phyloP scores from a whole-genome alignment of 2,329 filamentous ascomycete genomes.

The Fusarium sp. region DNA sequence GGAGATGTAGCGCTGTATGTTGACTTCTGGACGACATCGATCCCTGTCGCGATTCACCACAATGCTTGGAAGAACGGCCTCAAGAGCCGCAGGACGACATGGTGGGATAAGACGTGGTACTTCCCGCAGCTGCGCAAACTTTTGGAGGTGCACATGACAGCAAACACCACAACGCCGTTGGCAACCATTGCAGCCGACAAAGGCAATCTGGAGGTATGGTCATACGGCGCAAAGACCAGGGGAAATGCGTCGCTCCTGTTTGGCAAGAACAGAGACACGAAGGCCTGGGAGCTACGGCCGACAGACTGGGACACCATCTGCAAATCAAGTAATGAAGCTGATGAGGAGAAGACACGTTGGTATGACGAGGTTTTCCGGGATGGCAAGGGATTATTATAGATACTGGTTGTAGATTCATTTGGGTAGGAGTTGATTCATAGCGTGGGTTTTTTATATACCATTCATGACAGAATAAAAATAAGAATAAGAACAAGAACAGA shows the following conservation, averaged over 20 bases:
- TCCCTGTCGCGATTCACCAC: constrained; percentile 47
- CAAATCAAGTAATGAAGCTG: constrained; percentile 27
- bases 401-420: constrained; percentile 15
- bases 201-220: constrained; percentile 29
- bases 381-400: constrained; percentile 37
- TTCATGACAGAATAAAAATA: constrained; percentile 22
- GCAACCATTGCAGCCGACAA: constrained; percentile 29
- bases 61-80: constrained; percentile 47
- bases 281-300: constrained; percentile 35
- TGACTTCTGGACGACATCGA: constrained; percentile 44
- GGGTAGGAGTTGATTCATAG: constrained; percentile 37
- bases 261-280: constrained; percentile 40
- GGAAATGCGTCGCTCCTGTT: constrained; percentile 36
- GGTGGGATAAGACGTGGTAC: constrained; percentile 49
- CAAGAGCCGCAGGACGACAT: constrained; percentile 40
- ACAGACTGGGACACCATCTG: constrained; percentile 44
- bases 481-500: constrained; percentile 1
- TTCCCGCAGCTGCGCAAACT: constrained; percentile 45
- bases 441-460: constrained; percentile 25
- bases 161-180: constrained; percentile 34
- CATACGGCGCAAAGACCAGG: constrained; percentile 28
- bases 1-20: constrained; percentile 41
- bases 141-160: constrained; percentile 30
- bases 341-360: constrained; percentile 31
- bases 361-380: constrained; percentile 46